Evolutionary conservation across 2,329 filamentous ascomycete genomes (phyloP), one percentile per base, ranked within the genome.

Genomic region (Ophiosphaerella narmari): DNA sequence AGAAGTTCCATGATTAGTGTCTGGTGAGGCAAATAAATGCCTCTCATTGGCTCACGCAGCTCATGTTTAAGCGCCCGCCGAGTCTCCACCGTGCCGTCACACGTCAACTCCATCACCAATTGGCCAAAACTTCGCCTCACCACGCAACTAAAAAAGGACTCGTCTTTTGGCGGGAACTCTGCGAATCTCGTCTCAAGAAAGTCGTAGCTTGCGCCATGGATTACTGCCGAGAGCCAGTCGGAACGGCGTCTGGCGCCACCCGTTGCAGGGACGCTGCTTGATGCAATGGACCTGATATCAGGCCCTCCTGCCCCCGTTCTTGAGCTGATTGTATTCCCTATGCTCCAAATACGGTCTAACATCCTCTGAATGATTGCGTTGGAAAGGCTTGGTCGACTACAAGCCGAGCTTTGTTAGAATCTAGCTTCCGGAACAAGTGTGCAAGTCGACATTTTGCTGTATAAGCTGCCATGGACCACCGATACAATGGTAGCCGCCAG

Each of bases 101-200:
- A 69, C 63, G 39, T 53, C 57, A 57, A 46, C 46, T 43, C 53
- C 54, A 50, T 39, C 55, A 56, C 46, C 60, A 60, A 72, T 71
- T 71, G 69, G 68, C 50, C 48, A 53, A 54, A 48, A 26, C 66
- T 62, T 60, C 65, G 66, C 68, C 66, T 61, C 67, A 60, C 52
- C 60, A 59, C 56, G 62, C 60, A 54, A 56, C 59, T 62, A 57
- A 59, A 57, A 57, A 57, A 46, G 61, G 53, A 52, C 36, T 45
- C 54, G 54, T 54, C 55, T 52, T 67, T 57, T 59, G 59, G 62
- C 62, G 63, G 57, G 58, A 67, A 59, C 55, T 58, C 54, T 57
- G 55, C 61, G 63, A 66, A 64, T 65, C 62, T 65, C 54, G 54
- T 55, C 57, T 36, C 62, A 55, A 57, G 44, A 54, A 59, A 31